Conservation (phyloP, 129 eudicot species). For the Ambrosia trifida region DNA sequence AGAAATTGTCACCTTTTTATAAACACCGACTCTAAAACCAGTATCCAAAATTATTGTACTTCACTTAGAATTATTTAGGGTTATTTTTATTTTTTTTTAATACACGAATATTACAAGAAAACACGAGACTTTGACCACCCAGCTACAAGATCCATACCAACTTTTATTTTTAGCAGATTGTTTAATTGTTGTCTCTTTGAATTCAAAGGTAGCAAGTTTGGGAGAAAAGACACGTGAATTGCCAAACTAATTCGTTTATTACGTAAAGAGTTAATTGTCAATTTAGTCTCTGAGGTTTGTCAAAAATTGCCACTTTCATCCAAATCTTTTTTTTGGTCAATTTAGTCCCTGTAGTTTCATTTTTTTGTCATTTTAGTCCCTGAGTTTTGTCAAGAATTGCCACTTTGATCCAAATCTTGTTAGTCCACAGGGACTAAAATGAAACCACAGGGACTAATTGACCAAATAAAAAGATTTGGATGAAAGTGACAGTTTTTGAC, state of each 20-base stretch:
- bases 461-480: too few species aligned
- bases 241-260: not conserved
- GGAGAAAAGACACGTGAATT: not conserved
- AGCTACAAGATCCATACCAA: not conserved
- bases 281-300: too few species aligned
- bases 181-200: slow-evolving; percentile 1
- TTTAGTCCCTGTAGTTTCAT: too few species aligned
- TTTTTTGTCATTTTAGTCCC: too few species aligned
- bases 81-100: not conserved
- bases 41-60: not conserved
- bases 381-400: too few species aligned
- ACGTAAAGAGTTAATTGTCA: too few species aligned
- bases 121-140: not conserved
- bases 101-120: not conserved
- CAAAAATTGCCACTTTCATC: too few species aligned
- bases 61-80: not conserved
- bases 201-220: not conserved
- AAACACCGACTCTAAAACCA: not conserved
- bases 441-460: too few species aligned
- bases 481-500: too few species aligned
- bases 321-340: too few species aligned
- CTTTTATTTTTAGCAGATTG: not conserved
- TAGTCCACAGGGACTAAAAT: too few species aligned
- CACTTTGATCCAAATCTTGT: too few species aligned
- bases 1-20: not conserved